These are phyloP conservation scores for Ceratocystiopsis sp. DNA, from an alignment of 2,329 filamentous ascomycete species.

Conservation along the genomic window DNA sequence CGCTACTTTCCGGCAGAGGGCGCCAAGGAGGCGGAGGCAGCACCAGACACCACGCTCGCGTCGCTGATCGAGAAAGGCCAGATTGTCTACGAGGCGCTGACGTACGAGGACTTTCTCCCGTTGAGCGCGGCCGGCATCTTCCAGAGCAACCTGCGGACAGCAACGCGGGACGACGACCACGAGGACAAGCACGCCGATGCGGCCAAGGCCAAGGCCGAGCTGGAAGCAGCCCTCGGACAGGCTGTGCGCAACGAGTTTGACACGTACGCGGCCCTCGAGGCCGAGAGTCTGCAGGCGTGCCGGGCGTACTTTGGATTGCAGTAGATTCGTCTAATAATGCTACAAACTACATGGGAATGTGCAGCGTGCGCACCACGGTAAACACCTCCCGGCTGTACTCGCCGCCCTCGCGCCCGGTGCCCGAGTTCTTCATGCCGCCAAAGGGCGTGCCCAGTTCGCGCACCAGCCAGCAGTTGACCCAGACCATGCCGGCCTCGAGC, in stretches of 20 bases:
- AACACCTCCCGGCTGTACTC: not conserved
- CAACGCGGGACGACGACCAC: no score
- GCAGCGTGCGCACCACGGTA: no score
- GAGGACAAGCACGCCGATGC: no score
- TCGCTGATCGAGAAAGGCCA: slow-evolving; percentile 16
- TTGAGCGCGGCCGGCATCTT: slow-evolving; percentile 19
- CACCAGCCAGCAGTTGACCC: slow-evolving; percentile 21
- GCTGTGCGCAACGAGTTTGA: no score
- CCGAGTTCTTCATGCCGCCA: slow-evolving; percentile 16
- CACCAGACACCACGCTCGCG: slow-evolving; percentile 6
- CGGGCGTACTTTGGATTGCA: no score
- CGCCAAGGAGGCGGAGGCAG: no score
- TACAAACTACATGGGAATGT: no score
- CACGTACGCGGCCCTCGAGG: no score
- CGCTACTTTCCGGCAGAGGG: slow-evolving; percentile 13
- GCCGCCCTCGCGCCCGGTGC: slow-evolving; percentile 2
- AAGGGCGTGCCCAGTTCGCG: slow-evolving; percentile 30
- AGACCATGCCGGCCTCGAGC: slow-evolving; percentile 20
- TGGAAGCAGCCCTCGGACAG: no score
- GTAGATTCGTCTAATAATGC: no score
- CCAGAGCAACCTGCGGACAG: not conserved
- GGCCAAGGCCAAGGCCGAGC: no score
- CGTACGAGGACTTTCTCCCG: slow-evolving; percentile 37
- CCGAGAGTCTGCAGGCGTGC: no score
- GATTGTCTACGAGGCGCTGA: slow-evolving; percentile 25